Conservation (phyloP, 202 grass and related monocot species). For the Saccharum hybrid region DNA sequence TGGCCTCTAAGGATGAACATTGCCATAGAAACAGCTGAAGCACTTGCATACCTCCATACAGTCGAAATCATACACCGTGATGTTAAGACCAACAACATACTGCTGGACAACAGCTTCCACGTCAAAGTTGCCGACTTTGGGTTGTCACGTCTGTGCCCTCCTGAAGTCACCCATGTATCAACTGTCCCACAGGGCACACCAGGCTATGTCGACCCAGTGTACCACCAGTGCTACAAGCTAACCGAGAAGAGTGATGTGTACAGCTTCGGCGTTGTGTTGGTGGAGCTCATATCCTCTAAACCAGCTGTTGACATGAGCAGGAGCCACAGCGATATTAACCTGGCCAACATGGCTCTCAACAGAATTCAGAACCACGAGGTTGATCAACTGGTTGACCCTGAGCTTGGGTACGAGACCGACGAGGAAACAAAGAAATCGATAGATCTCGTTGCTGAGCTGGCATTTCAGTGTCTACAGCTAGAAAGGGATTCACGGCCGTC, state of each 20-base stretch:
- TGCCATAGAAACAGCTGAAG: constrained; percentile 86
- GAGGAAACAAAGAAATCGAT: constrained; percentile 52
- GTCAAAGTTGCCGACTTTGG: constrained; percentile 93
- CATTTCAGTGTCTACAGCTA: constrained; percentile 75
- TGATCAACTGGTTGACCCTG: constrained; percentile 63
- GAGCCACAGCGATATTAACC: constrained; percentile 72
- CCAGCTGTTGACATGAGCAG: constrained; percentile 81
- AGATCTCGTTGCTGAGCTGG: constrained; percentile 65
- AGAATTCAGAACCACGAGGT: constrained; percentile 73
- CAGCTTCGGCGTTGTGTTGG: constrained; percentile 85
- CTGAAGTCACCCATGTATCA: constrained; percentile 84
- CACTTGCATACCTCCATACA: constrained; percentile 73
- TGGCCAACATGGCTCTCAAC: constrained; percentile 69
- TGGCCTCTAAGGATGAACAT: constrained; percentile 77
- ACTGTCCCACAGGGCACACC: constrained; percentile 95
- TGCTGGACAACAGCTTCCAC: constrained; percentile 79
- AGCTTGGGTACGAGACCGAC: constrained; percentile 57
- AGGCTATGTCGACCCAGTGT: constrained; percentile 87
- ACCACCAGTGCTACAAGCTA: constrained; percentile 89
- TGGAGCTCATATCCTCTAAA: constrained; percentile 92
- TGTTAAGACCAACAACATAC: constrained; percentile 88
- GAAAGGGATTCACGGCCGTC: constrained; percentile 70
- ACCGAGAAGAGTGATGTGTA: constrained; percentile 96
- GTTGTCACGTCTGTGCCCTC: constrained; percentile 71
- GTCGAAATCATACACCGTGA: constrained; percentile 90